Base-by-base conservation (phyloP, 1,284 basidiomycete genomes). In the Schizophyllum amplum region DNA sequence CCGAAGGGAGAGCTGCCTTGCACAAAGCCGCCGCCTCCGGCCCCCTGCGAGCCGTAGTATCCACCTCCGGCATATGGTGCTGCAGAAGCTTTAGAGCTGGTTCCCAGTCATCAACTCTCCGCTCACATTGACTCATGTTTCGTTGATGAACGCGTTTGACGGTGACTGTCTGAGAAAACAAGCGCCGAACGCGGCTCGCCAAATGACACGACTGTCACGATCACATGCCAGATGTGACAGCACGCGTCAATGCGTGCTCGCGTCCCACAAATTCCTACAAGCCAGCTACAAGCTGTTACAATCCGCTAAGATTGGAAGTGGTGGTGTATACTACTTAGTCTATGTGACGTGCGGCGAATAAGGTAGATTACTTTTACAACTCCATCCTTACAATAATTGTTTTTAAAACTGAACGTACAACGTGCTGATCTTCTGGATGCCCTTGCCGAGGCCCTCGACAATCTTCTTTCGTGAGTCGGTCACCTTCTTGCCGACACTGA, bases 401-500 rank as follows among this genome's bases (percentile, higher is more conserved):
- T 17, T 42, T 50, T 20, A 50, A 11, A 50, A 24, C 48, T 61
- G 60, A 27, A 67, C 58, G 58, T 85, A 78, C 20, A 71, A 72
- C 46, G 77, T 72, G 64, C 74, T 76, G 47, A 87, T 66, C 53
- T 81, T 81, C 25, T 67, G 65, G 56, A 87, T 75, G 24, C 88
- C 87, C 66, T 86, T 89, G 22, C 80, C 83, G 50, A 85, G 71
- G 27, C 87, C 87, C 57, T 87, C 87, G n/a, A 82, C 67, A 5
- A 84, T 77, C 68, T 82, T 87, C 67, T 81, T 87, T 47, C 83
- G 81, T 1, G 87, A 72, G 47, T 90, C 88, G 1, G 76, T 78
- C 33, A 86, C 68, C 63, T 75, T 85, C 73, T 86, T 89, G 13
- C 80, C 81, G 25, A 86, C 68, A 42, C 75, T 75, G 53, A 81